Conservation (phyloP, 257 asterid species). For the Ballota nigra region DNA sequence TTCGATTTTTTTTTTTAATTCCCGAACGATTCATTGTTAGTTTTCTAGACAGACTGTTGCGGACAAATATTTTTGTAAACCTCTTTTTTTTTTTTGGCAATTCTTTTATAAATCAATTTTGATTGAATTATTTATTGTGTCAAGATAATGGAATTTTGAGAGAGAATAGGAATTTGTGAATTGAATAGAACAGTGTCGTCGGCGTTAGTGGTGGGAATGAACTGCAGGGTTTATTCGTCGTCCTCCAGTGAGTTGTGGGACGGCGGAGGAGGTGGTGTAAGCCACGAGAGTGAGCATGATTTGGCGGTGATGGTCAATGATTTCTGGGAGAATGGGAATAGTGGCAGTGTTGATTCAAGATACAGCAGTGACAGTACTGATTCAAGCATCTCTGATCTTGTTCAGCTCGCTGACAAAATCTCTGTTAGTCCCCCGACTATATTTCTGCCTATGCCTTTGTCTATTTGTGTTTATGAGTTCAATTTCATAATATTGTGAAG, state of each 20-base stretch:
- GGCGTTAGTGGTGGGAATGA: conserved; percentile 41
- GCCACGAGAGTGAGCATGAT: conserved; percentile 75
- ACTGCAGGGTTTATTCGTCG: conserved; percentile 42
- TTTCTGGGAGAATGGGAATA: conserved; percentile 62
- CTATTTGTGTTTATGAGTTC: background rate
- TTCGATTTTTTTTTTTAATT: background rate
- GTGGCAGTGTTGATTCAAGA: conserved; percentile 54
- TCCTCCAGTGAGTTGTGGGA: conserved; percentile 51
- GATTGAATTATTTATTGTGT: conserved; percentile 4
- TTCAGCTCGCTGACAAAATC: conserved; percentile 62
- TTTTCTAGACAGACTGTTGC: background rate
- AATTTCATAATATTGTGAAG: background rate
- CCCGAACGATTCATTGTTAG: background rate
- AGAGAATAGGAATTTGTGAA: background rate
- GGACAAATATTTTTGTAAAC: background rate
- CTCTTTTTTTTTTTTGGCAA: background rate
- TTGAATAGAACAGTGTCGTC: conserved; percentile 17
- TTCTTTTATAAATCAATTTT: background rate
- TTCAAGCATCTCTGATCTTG: conserved; percentile 52
- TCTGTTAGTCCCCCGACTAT: conserved; percentile 43
- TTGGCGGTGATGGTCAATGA: conserved; percentile 80
- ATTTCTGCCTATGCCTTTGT: background rate
- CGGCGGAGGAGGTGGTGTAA: conserved; percentile 46
- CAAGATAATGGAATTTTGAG: conserved; percentile 9
- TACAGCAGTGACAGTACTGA: conserved; percentile 83